Evolutionary conservation across 148 eudicot species (phyloP), one percentile per base, ranked within the genome.

Genomic region (Salicornia ramosissima): DNA sequence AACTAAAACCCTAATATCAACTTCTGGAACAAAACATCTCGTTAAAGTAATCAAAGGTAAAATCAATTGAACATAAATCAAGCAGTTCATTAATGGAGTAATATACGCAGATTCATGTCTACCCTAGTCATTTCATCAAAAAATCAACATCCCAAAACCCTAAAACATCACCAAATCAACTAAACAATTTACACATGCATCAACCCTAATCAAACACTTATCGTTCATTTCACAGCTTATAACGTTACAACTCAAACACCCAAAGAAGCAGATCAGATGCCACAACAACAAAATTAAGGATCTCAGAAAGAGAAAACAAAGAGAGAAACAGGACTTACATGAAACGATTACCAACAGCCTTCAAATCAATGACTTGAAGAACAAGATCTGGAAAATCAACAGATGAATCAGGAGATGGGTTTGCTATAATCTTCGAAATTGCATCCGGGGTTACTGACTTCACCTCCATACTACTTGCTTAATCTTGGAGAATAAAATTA

Each of bases 311-410:
- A 43, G 7, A 36, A 36, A 36, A 36, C 40, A 36, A 51, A 56
- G 65, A 47, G 42, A 77, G 9, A 57, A 15, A 64, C 24, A 67
- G 19, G 46, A n/a, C 80, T 53, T 0, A 91, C 96, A 79, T 87
- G 76, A 80, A 80, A 71, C 85, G 84, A 67, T 52, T 87, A 15
- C 96, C 99, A 11, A 82, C 68, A 16, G 83, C 46, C 77, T 86
- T 95, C 57, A 91, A 78, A 81, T 95, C 97, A 29, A 90, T 50
- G 1, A 92, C 88, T 74, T 92, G 97, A 54, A 92, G 81, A 18
- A 92, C 80, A 47, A 92, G 70, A 56, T 83, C 84, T 2, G 90
- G 84, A 12, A 73, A 45, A 67, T 78, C 85, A 30, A 75, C 75
- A n/a, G 83, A 78, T 0, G 90, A 82, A 68, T 90, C 91, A 5